Base-by-base conservation (phyloP, 2,329 filamentous ascomycete species). In the Cercospora citrullina region DNA sequence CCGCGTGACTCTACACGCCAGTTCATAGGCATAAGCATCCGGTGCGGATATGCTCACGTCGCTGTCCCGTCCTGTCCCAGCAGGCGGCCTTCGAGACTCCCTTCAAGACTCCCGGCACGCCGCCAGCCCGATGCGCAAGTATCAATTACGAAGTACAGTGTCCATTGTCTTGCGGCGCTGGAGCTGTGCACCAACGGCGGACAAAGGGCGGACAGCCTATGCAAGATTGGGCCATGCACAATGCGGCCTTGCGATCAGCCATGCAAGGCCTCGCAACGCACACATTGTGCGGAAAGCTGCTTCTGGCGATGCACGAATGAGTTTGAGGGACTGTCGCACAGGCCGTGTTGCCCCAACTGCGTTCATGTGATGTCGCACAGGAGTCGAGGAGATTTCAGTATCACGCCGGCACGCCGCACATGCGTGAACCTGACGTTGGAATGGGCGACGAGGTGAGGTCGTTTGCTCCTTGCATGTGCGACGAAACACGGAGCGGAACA, bases 381-480 rank as follows among this genome's bases (percentile, higher is more conserved):
- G 36, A 18, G 31, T 51, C 16, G 9, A 33, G 39, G 63, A 45
- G 51, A 28, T 58, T 64, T 36, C 30, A 45, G 57, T 60, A 36
- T 31, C 30, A 55, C 42, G 21, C 26, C 57, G 64, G 57, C 45
- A 61, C 64, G 57, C 28, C 42, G 60, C 60, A 51, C 36, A 18
- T 45, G 60, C 36, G 26, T 53, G 60, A 51, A 63, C 61, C 18
- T 26, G 42, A 30, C 23, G 18, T 53, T 61, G 66, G 66, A 68
- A 68, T 65, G 66, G 8, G 30, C 28, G 62, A 33, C 61, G 66
- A 65, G 55, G 66, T 39, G 57, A 64, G 39, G 55, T 33, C 55
- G 55, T 65, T 61, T 65, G 64, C 42, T 36, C 64, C 64, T 65
- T 60, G 64, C 64, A 23, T 55, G 36, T 58, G 55, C 28, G 1